These are phyloP conservation scores for Clavaria fumosa DNA, from an alignment of 768 basidiomycete genomes.

Conservation along the genomic window DNA sequence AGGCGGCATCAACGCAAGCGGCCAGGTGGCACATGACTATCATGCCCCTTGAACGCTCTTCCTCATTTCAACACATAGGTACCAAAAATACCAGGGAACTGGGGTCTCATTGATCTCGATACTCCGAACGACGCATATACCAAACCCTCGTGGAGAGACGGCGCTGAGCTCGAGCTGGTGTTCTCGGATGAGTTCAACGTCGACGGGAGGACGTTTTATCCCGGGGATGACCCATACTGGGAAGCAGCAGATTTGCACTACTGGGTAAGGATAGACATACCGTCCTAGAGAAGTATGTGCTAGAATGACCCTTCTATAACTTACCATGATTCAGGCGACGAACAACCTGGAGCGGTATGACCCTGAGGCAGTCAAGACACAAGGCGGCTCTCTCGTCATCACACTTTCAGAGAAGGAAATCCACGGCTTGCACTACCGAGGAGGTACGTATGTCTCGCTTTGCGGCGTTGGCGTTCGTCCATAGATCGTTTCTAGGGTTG, in stretches of 20 bases:
- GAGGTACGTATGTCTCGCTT: slow-evolving; percentile 25
- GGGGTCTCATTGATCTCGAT: slow-evolving; percentile 42
- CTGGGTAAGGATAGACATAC: slow-evolving; percentile 32
- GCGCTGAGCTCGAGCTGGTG: slow-evolving; percentile 39
- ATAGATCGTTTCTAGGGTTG: slow-evolving; percentile 27
- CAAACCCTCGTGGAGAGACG: slow-evolving; percentile 42
- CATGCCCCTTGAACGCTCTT: slow-evolving; percentile 13
- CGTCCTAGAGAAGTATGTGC: no score
- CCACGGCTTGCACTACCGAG: slow-evolving; percentile 57
- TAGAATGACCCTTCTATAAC: slow-evolving; percentile 1
- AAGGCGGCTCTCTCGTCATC: slow-evolving; percentile 54
- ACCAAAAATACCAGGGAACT: slow-evolving; percentile 39
- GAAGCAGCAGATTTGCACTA: slow-evolving; percentile 68
- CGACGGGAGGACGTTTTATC: slow-evolving; percentile 63
- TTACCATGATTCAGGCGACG: slow-evolving; percentile 39
- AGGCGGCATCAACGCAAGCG: slow-evolving; percentile 51
- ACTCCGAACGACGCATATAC: slow-evolving; percentile 42
- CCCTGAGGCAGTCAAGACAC: slow-evolving; percentile 57
- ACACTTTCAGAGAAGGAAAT: slow-evolving; percentile 42
- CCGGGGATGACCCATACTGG: slow-evolving; percentile 79
- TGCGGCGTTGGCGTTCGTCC: slow-evolving; percentile 17
- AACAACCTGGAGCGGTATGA: slow-evolving; percentile 83
- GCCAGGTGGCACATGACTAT: slow-evolving; percentile 29
- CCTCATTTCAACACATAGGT: slow-evolving; percentile 27
- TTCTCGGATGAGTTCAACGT: slow-evolving; percentile 75